Evolutionary conservation across 192 early-diverging fungal genomes (phyloP), one percentile per base, ranked within the genome.

Genomic region (Podila horticola): DNA sequence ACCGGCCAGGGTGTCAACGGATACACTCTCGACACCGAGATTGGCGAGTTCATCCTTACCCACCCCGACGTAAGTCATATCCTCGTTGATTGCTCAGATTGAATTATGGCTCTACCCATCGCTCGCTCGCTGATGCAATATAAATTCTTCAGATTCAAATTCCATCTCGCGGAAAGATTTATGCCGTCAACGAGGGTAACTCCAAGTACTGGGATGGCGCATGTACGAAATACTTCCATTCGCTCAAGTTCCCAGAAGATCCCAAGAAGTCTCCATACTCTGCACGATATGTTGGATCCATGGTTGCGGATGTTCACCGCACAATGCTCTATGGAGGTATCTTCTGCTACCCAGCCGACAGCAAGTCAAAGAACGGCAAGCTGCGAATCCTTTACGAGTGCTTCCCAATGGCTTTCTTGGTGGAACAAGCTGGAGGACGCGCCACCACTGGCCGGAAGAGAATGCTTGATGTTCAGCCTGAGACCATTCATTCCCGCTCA

Each of bases 231-330:
- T 99, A 99, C 86, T 91, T 99, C 69, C 88, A 96, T 74, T 84
- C 90, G 8, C 74, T 99, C 84, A 99, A 99, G 88, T 94, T 91
- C 86, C 95, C 94, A 4, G 82, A 87, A 48, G 90, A 90, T 26
- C 91, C 92, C 38, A 89, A 88, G 82, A 91, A 93, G 77, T 38
- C 75, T 2, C 94, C 94, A 20, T 98, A 98, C 87, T 92, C 92
- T 30, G 95, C 96, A 33, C 93, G 97, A 77, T 98, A 99, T 85
- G 95, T 99, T 33, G 98, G 98, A 19, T 96, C 94, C 62, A 99
- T 99, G 98, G 98, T 99, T 15, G 95, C 97, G 51, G 98, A 99
- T 87, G 94, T 99, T 30, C 97, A 98, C 87, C 92, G 97, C 64
- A 98, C 97, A 51, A 84, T 98, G 57, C 88, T 96, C 41, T 97